Evolutionary conservation across 2,329 filamentous ascomycete species (phyloP), one percentile per base, ranked within the genome.

Genomic region (Dothiorella sarmentorum): DNA sequence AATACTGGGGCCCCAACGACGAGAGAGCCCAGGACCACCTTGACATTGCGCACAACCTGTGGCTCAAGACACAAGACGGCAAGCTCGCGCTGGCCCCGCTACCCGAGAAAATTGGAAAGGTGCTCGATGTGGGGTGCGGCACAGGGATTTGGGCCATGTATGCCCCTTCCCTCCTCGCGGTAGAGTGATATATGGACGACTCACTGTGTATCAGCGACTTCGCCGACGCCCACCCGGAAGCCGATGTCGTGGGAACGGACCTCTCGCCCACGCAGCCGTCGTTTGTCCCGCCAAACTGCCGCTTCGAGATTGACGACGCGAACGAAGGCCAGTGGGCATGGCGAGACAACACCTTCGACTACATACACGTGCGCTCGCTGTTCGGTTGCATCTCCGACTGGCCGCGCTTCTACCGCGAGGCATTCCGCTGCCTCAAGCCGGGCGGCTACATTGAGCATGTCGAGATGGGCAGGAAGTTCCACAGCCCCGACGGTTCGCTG

Each of bases 251-350:
- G 3, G 79, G 78, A 37, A 76, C 73, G 20, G 78, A 80, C 63
- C 73, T 80, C 44, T 77, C 75, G 0, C 77, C 78, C 35, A 76
- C 40, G 9, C 58, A 60, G 20, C 51, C 49, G 2, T 66, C 68
- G 58, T 76, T 75, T 71, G 74, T 79, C 0, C 77, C 78, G 0
- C 72, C 75, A 2, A 80, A 80, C 63, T 74, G 72, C 61, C 64
- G 67, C 24, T 80, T 80, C 63, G 74, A 79, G 56, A 73, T 80
- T 56, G 78, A 80, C 67, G 77, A 80, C 52, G 69, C 75, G 15
- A 71, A 70, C 1, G 64, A 70, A 7, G 15, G 9, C 20, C 13
- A 18, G 6, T 57, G 53, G 53, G 26, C 35, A 1, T 37, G 33
- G 18, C 38, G 24, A 22, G 68, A 70, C 22, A 79, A 76, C 76